Conservation (phyloP, 305 asterid species). For the Nicotiana rustica region DNA sequence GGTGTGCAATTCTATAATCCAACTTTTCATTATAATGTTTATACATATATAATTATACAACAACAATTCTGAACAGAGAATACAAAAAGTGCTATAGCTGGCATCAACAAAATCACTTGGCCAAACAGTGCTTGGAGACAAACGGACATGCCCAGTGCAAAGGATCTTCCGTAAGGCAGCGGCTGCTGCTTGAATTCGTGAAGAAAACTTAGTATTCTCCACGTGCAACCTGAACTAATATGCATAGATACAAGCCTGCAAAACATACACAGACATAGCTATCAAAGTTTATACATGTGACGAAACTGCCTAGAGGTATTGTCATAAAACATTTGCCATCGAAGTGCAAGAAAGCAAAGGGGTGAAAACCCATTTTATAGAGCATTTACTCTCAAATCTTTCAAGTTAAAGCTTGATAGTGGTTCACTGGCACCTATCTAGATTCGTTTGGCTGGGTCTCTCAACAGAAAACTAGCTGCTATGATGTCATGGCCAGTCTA, state of each 20-base stretch:
- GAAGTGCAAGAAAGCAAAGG: conserved; percentile 27
- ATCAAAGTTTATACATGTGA: not conserved
- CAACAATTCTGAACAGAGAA: not conserved
- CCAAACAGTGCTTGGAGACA: not conserved
- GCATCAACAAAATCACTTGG: not conserved
- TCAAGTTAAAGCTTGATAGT: not conserved
- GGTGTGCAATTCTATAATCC: conserved; percentile 7
- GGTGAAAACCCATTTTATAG: not conserved
- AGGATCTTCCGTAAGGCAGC: not conserved
- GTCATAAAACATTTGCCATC: not conserved
- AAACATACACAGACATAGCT: conserved; percentile 8
- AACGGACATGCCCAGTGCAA: not conserved
- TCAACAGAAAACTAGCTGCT: not conserved
- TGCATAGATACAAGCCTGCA: conserved; percentile 14
- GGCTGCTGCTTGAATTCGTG: not conserved
- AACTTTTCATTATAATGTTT: conserved; percentile 11
- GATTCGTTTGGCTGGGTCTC: conserved; percentile 1
- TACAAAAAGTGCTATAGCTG: not conserved
- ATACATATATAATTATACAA: not conserved
- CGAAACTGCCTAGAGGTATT: not conserved
- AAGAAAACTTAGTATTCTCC: not conserved
- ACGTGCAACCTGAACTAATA: not conserved
- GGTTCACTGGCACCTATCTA: conserved; percentile 8
- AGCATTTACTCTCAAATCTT: not conserved
- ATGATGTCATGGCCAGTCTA: conserved; percentile 23